Percentiles rank a stretch among this genome's conserved stretches.
Conservation (phyloP, 1,284 basidiomycete species). For the Puccinia triticina region DNA sequence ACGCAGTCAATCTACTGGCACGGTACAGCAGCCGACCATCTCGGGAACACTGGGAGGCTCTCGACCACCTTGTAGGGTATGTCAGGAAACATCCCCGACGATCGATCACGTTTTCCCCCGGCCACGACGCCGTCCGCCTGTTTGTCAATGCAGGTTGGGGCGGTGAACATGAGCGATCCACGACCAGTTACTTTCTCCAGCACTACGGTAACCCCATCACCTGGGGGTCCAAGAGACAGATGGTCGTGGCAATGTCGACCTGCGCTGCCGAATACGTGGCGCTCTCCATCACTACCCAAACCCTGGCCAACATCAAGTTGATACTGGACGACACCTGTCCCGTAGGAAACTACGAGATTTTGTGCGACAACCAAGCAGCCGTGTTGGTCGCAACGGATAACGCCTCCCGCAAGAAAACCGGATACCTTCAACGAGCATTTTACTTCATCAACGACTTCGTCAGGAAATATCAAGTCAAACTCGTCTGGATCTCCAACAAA, state of each 20-base stretch:
- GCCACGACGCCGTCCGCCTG: not conserved
- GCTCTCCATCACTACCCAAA: not conserved
- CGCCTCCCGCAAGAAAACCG: not conserved
- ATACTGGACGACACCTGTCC: not conserved
- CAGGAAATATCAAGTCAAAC: not conserved
- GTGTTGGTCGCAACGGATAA: slow-evolving; percentile 10
- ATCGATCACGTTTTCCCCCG: too few species aligned
- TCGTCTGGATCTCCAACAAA: not conserved
- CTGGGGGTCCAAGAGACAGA: slow-evolving; percentile 4
- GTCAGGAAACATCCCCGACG: not conserved
- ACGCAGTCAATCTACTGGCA: not conserved
- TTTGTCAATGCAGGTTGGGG: slow-evolving; percentile 22
- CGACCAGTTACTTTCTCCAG: not conserved
- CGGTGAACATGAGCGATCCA: slow-evolving; percentile 6
- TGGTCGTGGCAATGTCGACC: slow-evolving; percentile 4
- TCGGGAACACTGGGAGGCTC: not conserved
- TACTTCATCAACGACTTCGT: slow-evolving; percentile 19
- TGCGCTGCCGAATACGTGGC: slow-evolving; percentile 15
- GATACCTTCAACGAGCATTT: not conserved
- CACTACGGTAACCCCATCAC: too few species aligned
- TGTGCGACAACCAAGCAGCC: slow-evolving; percentile 23
- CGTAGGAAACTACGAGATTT: not conserved
- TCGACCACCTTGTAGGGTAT: slow-evolving; percentile 2
- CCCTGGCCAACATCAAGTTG: not conserved
- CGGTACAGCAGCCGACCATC: not conserved